Evolutionary conservation across 2,329 filamentous ascomycete genomes (phyloP), one percentile per base, ranked within the genome.

Genomic region (Talaromyces sp.): DNA sequence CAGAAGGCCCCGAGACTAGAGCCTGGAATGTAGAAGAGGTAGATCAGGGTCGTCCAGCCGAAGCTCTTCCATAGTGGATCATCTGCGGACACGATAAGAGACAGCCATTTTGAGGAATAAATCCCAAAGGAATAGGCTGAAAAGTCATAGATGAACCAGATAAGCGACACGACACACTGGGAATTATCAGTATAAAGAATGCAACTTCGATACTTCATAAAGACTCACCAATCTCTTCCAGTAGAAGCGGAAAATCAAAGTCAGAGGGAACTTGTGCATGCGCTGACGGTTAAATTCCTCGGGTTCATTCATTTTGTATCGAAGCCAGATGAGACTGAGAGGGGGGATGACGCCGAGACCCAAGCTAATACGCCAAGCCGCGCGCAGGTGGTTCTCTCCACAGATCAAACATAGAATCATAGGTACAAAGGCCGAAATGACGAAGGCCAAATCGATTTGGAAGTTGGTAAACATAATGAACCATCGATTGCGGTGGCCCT

Each of bases 141-240:
- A 73, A 96, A 96, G 80, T 91, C 86, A 69, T 91, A 95, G 57
- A 93, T 82, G 72, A 94, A 94, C 90, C 91, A 95, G 66, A 95
- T 89, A 19, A 86, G 62, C 56, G 83, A 85, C 49, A 94, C 88
- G 17, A 87, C 73, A 1, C 82, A 64, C 71, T 74, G 47, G 5
- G 33, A 0, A 8, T 19, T 33, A 27, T 63, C 47, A 64, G 51
- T 33, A 22, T 13, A 32, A 13, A 10, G 16, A 6, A 27, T 17
- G 3, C 35, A 20, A 11, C 11, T 13, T 7, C 39, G 19, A 19
- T 35, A 30, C 30, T n/a, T 8, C 10, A 11, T n/a, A 3, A 24
- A 20, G 2, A 7, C 42, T 32, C 69, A 75, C 72, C n/a, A 95
- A 77, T 17, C 90, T 83, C 65, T 80, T 83, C 73, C 90, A 88